These are phyloP conservation scores for Glomus cerebriforme DNA, from an alignment of 192 early-diverging fungal genomes.

Conservation along the genomic window DNA sequence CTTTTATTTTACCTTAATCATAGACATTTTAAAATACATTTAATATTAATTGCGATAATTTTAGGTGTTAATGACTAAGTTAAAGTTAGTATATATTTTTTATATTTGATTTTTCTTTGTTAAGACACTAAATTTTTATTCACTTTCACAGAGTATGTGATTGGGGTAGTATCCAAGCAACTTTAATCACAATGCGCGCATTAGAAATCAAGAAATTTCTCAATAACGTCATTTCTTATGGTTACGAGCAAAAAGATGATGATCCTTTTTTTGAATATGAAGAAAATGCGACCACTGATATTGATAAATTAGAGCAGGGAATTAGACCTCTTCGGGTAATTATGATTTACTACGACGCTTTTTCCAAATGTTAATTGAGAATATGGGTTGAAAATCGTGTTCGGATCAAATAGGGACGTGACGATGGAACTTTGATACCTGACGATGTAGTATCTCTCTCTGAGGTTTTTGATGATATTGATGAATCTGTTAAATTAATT, in stretches of 20 bases:
- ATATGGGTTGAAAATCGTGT: neutral
- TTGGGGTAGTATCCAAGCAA: conserved; percentile 25
- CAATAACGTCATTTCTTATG: conserved; percentile 20
- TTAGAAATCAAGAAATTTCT: conserved; percentile 17
- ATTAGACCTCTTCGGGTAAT: neutral
- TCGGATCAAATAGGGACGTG: neutral
- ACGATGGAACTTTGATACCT: conserved; percentile 8
- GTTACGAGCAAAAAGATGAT: conserved; percentile 29
- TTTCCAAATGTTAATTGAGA: neutral
- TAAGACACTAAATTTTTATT: neutral
- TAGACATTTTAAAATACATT: neutral
- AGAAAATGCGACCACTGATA: neutral
- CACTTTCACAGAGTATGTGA: conserved; percentile 27
- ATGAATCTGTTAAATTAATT: conserved; percentile 14
- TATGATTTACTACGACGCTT: neutral
- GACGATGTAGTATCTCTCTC: conserved; percentile 21
- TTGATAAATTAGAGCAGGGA: neutral
- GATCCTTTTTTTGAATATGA: conserved; percentile 1
- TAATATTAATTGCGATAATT: neutral
- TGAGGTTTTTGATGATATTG: conserved; percentile 8
- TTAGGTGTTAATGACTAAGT: conserved; percentile 13
- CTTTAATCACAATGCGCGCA: conserved; percentile 21
- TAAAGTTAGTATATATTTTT: conserved; percentile 6
- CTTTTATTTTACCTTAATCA: neutral
- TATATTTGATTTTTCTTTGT: neutral